Percentiles rank a stretch among this genome's conserved stretches.
These are phyloP conservation scores for Ambrosiella xylebori DNA, from an alignment of 2,329 filamentous ascomycete genomes.

Conservation along the genomic window DNA sequence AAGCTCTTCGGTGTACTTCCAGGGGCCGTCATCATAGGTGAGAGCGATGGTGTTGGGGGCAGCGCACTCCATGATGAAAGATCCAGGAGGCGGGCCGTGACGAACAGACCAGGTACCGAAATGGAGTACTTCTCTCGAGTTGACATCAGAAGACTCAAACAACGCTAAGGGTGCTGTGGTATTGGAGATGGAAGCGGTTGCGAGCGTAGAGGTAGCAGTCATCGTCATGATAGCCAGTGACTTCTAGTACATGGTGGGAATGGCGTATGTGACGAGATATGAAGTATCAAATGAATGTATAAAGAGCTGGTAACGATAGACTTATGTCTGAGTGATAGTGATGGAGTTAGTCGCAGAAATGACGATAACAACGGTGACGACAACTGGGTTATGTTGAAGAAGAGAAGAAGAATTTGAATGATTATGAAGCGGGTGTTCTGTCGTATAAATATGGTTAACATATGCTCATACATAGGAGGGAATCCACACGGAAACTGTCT, in stretches of 20 bases:
- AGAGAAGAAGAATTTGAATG: background rate
- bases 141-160: background rate
- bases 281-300: background rate
- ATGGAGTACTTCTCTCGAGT: background rate
- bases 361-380: background rate
- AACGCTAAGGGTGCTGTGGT: background rate
- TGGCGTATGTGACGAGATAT: background rate
- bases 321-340: no score
- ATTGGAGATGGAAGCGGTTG: background rate
- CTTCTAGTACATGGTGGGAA: conserved; percentile 1
- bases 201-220: background rate
- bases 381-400: background rate
- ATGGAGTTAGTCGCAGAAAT: no score
- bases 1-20: conserved; percentile 24
- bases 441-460: background rate
- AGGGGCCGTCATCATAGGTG: conserved; percentile 32
- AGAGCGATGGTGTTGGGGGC: conserved; percentile 24
- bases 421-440: background rate
- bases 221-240: background rate
- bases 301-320: background rate
- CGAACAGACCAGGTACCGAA: background rate
- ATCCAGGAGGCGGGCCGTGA: conserved; percentile 8
- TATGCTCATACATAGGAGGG: background rate
- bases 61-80: conserved; percentile 17
- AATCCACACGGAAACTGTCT: no score